phyloP scores from a whole-genome alignment of 2,329 filamentous ascomycete species.

The Arthrobotrys pseudoclavata region DNA sequence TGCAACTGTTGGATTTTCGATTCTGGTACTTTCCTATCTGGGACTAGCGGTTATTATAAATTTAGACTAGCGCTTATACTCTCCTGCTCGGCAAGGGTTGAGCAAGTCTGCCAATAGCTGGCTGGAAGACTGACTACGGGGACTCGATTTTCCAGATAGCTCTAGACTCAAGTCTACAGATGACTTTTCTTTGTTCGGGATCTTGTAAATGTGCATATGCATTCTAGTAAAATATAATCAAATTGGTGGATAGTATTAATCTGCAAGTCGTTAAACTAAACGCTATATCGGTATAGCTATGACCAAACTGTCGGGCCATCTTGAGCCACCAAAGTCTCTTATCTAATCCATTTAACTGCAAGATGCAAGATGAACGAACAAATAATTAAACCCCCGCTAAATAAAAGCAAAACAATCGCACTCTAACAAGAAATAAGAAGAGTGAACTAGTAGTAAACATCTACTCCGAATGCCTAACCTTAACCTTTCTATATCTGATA shows the following conservation, averaged over 20 bases:
- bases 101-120: too few relatives aligned
- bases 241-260: background rate
- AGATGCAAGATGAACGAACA: background rate
- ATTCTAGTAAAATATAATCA: background rate
- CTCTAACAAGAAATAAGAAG: background rate
- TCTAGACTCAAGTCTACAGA: too few relatives aligned
- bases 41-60: background rate
- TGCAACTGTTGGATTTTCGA: background rate
- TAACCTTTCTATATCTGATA: slow-evolving; percentile 67
- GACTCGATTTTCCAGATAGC: too few relatives aligned
- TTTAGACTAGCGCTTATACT: too few relatives aligned
- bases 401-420: slow-evolving; percentile 1
- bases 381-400: slow-evolving; percentile 10
- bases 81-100: too few relatives aligned
- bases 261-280: background rate
- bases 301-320: background rate
- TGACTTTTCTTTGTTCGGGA: too few relatives aligned
- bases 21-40: background rate
- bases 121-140: too few relatives aligned
- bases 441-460: background rate
- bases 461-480: slow-evolving; percentile 44
- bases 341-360: slow-evolving; percentile 3
- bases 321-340: background rate
- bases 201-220: too few relatives aligned
- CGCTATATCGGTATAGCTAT: slow-evolving; percentile 6